phyloP scores from a whole-genome alignment of 768 basidiomycete species.

The Melanogaster broomeanus region DNA sequence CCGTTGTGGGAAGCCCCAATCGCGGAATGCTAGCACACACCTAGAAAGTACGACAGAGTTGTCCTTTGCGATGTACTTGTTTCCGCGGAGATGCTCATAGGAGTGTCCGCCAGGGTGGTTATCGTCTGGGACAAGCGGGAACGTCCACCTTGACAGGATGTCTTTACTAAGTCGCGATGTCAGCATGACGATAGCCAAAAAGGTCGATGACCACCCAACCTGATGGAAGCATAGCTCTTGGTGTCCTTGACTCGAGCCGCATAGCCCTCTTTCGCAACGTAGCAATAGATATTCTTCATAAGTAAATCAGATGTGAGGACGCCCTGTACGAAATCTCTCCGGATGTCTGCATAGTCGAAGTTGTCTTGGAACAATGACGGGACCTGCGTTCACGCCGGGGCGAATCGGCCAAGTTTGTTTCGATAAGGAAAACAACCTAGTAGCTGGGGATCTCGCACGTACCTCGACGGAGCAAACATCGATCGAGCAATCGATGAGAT shows the following conservation, averaged over 20 bases:
- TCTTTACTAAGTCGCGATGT: slow-evolving; percentile 65
- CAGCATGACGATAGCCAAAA: not conserved
- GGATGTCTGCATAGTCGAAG: slow-evolving; percentile 93
- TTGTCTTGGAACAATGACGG: slow-evolving; percentile 98
- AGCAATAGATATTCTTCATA: slow-evolving; percentile 93
- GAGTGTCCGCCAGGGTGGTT: slow-evolving; percentile 80
- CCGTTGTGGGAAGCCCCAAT: not conserved
- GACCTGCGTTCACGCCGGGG: slow-evolving; percentile 53
- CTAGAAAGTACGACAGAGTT: slow-evolving; percentile 80
- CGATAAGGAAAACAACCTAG: not conserved
- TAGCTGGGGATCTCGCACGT: slow-evolving; percentile 11
- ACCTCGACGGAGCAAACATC: slow-evolving; percentile 96
- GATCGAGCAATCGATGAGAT: slow-evolving; percentile 85
- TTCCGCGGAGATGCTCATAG: slow-evolving; percentile 87
- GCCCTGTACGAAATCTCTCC: slow-evolving; percentile 92
- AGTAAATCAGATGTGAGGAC: slow-evolving; percentile 92
- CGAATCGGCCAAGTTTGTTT: not conserved
- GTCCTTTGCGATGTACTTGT: slow-evolving; percentile 85
- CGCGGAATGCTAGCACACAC: slow-evolving; percentile 43
- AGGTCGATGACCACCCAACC: slow-evolving; percentile 46
- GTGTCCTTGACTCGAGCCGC: slow-evolving; percentile 94
- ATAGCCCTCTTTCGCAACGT: slow-evolving; percentile 86
- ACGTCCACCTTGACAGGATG: slow-evolving; percentile 90
- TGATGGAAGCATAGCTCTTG: slow-evolving; percentile 86
- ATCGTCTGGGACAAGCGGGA: slow-evolving; percentile 94